phyloP scores from a whole-genome alignment of 1,139 yeast species.

The Wickerhamomyces sp. region DNA sequence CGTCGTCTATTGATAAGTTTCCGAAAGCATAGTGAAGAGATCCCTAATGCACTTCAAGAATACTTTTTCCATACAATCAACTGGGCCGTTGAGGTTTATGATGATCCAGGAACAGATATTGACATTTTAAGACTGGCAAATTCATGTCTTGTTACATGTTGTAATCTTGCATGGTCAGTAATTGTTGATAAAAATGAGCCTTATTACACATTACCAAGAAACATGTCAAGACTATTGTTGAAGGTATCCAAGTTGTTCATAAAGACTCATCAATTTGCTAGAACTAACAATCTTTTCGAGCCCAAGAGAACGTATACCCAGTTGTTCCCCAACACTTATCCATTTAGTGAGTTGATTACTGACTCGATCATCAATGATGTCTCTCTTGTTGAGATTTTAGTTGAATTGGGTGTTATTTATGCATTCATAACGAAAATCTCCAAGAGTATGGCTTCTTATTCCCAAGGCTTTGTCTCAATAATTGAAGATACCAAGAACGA shows the following conservation, averaged over 20 bases:
- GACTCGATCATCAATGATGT: conserved; percentile 76
- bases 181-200: conserved; percentile 25
- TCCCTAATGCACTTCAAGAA: conserved; percentile 33
- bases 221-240: conserved; percentile 48
- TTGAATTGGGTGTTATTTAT: conserved; percentile 63
- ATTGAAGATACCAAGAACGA: conserved; percentile 32
- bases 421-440: conserved; percentile 53
- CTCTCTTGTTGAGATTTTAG: conserved; percentile 62
- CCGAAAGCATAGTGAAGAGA: conserved; percentile 31
- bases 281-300: conserved; percentile 46
- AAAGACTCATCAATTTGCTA: conserved; percentile 49
- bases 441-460: conserved; percentile 40
- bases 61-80: conserved; percentile 49
- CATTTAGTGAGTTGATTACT: conserved; percentile 60
- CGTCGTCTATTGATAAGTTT: conserved; percentile 51
- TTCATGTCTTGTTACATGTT: conserved; percentile 48
- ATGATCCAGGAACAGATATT: conserved; percentile 43
- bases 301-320: conserved; percentile 60
- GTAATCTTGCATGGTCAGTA: conserved; percentile 37
- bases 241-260: conserved; percentile 47
- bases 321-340: conserved; percentile 64
- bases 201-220: conserved; percentile 36
- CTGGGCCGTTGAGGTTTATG: conserved; percentile 61
- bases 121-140: conserved; percentile 62
- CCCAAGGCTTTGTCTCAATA: conserved; percentile 39